phyloP scores from a whole-genome alignment of 2,329 filamentous ascomycete genomes.

The Talaromyces sp. region DNA sequence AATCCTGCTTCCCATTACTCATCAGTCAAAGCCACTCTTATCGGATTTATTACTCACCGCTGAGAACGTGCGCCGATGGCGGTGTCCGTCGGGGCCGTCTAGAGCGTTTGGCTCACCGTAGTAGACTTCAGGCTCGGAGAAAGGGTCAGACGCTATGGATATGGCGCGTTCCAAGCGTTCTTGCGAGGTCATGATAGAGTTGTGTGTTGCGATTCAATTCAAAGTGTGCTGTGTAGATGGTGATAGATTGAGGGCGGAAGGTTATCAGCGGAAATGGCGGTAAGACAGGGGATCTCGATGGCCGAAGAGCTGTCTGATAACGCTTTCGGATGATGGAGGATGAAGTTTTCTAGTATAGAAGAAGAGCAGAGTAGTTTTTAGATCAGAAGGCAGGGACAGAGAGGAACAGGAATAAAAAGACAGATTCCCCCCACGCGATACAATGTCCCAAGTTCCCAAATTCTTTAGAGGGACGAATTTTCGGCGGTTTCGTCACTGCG shows the following conservation, averaged over 20 bases:
- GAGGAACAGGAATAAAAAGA: neutral
- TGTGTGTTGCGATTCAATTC: neutral
- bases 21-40: neutral
- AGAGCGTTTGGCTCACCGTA: slow-evolving; percentile 48
- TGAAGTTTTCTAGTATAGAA: too few species aligned
- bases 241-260: neutral
- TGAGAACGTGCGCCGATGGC: slow-evolving; percentile 53
- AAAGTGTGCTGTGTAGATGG: neutral
- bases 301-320: neutral
- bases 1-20: slow-evolving; percentile 24
- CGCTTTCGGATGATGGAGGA: neutral
- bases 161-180: slow-evolving; percentile 24
- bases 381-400: neutral
- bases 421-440: neutral
- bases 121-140: slow-evolving; percentile 57
- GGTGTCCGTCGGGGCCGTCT: slow-evolving; percentile 45
- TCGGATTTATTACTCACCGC: slow-evolving; percentile 44
- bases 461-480: neutral
- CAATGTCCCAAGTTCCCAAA: neutral
- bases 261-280: slow-evolving; percentile 1
- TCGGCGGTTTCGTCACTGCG: slow-evolving; percentile 11
- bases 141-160: slow-evolving; percentile 51
- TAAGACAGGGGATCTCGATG: slow-evolving; percentile 4
- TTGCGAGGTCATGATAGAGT: slow-evolving; percentile 39
- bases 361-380: neutral